Percentiles rank a stretch among this genome's conserved stretches.
Conservation (phyloP, 495 filamentous ascomycete species). For the Sporormia fimetaria region DNA sequence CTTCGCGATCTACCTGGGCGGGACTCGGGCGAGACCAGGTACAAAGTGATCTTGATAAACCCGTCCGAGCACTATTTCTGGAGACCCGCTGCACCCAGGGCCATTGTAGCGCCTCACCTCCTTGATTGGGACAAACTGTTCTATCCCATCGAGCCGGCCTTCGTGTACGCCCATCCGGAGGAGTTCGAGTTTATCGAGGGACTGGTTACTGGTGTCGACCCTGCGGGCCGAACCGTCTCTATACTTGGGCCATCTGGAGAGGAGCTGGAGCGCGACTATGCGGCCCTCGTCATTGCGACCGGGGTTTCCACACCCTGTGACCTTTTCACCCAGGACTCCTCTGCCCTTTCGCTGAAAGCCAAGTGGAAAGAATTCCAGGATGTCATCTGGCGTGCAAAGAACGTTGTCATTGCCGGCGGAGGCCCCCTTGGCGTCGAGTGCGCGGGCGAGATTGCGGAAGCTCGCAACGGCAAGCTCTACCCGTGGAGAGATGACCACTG, state of each 20-base stretch:
- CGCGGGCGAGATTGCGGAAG: constrained; percentile 40
- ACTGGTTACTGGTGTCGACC: constrained; percentile 41
- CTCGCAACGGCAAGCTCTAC: constrained; percentile 25
- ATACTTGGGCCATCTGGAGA: constrained; percentile 13
- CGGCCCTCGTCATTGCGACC: constrained; percentile 24
- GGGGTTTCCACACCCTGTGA: constrained; percentile 15
- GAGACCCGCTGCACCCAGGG: constrained; percentile 41
- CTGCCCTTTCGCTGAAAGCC: constrained; percentile 34
- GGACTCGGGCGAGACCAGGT: constrained; percentile 32
- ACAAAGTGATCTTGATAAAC: constrained; percentile 43
- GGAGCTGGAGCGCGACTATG: constrained; percentile 10
- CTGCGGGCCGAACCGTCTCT: constrained; percentile 22
- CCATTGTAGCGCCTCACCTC: constrained; percentile 34
- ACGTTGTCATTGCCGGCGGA: constrained; percentile 49
- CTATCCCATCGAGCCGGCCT: constrained; percentile 40
- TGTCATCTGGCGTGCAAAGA: constrained; percentile 41
- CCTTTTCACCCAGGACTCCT: constrained; percentile 31
- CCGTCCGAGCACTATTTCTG: constrained; percentile 45
- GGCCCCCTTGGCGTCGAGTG: constrained; percentile 55
- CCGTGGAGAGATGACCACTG: constrained; percentile 13
- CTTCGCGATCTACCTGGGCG: constrained; percentile 30
- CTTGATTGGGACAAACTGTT: constrained; percentile 38
- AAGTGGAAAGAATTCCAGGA: constrained; percentile 29
- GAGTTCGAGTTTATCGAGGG: constrained; percentile 49
- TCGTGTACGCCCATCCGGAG: constrained; percentile 39